Conservation (phyloP, 352 stramenopile species). For the Pythium sp. region DNA sequence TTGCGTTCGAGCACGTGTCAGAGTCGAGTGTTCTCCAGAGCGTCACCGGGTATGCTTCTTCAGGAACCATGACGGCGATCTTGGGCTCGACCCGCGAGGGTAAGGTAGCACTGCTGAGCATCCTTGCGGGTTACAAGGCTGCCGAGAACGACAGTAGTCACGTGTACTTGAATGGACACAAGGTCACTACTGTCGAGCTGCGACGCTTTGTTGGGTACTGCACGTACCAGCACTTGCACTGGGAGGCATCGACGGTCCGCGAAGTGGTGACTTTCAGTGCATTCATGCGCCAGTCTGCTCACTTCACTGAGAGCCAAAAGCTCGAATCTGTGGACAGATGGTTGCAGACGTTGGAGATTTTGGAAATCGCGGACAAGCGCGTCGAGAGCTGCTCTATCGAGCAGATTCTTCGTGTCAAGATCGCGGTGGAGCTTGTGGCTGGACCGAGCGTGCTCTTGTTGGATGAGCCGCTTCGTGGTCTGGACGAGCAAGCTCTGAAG, state of each 20-base stretch:
- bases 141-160: conserved; percentile 47
- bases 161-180: conserved; percentile 36
- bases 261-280: conserved; percentile 83
- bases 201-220: conserved; percentile 31
- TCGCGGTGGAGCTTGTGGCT: conserved; percentile 77
- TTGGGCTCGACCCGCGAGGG: conserved; percentile 54
- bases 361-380: conserved; percentile 18
- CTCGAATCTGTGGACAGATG: conserved; percentile 14
- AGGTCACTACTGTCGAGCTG: conserved; percentile 20
- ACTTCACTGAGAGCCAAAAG: conserved; percentile 9
- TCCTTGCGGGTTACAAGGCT: conserved; percentile 79
- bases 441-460: conserved; percentile 56
- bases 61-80: conserved; percentile 40
- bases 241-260: conserved; percentile 33
- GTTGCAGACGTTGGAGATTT: conserved; percentile 18
- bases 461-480: conserved; percentile 68
- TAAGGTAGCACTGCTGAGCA: conserved; percentile 53
- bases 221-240: conserved; percentile 52
- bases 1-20: conserved; percentile 25
- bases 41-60: conserved; percentile 37
- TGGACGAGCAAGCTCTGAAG: conserved; percentile 62
- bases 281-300: conserved; percentile 33
- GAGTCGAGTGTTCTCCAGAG: conserved; percentile 38
- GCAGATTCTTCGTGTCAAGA: conserved; percentile 23
- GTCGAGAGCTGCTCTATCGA: conserved; percentile 17